Base-by-base conservation (phyloP, 148 eudicot species). In the Beta vulgaris region DNA sequence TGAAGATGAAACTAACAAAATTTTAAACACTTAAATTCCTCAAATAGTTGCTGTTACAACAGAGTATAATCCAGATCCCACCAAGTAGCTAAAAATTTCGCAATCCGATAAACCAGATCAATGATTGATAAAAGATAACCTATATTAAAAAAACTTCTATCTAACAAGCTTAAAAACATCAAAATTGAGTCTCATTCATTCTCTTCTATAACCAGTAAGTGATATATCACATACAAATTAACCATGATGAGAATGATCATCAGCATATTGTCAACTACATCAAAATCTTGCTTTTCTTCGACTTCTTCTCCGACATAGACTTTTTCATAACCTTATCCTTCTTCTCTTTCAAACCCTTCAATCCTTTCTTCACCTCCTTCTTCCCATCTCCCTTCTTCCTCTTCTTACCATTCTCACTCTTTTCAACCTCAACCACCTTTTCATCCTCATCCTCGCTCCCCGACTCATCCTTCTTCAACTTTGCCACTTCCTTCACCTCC, bases 391-490 rank as follows among this genome's bases (percentile, higher is more conserved):
- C 61, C 58, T 76, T 69, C 44, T 65, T 76, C 62, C 61, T 68
- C 73, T 74, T 78, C 35, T 36, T 65, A 23, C 63, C 65, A 77
- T 58, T 18, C 62, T 71, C 78, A 35, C 13, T 29, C 46, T 60
- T 48, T 63, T 64, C 74, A 39, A 14, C 49, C 57, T 70, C 73
- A 16, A 55, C 59, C 2, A 10, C 8, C 65, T 71, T 32, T 25
- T 31, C 68, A 10, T 39, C 68, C 28, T 14, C 80, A 42, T 65
- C 74, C 6, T 46, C 80, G 63, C 74, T 68, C 26, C 68, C 81
- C 18, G 73, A 55, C 58, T 80, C 85, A 15, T 80, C 84, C 23
- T n/a, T n/a, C n/a, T n/a, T n/a, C n/a, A n/a, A n/a, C 71, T 28
- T 71, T 29, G 43, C 63, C 58, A 34, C 49, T 65, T 65, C 68